These are phyloP conservation scores for Buddleja alternifolia DNA, from an alignment of 257 asterid genomes.

Conservation along the genomic window DNA sequence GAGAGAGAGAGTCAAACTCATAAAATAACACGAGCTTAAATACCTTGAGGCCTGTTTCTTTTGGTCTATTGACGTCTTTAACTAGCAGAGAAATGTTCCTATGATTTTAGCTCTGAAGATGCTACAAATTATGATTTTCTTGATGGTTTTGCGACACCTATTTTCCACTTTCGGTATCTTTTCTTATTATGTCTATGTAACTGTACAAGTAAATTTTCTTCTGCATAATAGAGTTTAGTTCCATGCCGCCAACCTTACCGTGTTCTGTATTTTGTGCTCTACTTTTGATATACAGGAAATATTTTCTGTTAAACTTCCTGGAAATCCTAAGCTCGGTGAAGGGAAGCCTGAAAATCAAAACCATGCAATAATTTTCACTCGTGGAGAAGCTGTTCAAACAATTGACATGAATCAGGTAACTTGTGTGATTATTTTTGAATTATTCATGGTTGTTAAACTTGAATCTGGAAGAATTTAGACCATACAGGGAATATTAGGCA, in stretches of 20 bases:
- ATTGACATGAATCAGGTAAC: constrained; percentile 97
- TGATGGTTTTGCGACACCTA: background rate
- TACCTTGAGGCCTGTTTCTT: background rate
- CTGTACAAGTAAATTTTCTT: constrained; percentile 8
- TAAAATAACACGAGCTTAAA: constrained; percentile 9
- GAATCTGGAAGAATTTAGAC: background rate
- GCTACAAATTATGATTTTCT: background rate
- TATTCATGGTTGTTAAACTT: background rate
- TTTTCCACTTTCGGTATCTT: background rate
- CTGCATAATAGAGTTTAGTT: background rate
- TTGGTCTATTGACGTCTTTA: background rate
- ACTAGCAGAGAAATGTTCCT: background rate
- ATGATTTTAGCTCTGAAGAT: background rate
- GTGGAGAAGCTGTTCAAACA: constrained; percentile 97
- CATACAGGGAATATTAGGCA: background rate
- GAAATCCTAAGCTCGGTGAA: constrained; percentile 99
- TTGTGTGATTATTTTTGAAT: constrained; percentile 20
- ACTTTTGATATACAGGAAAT: constrained; percentile 62
- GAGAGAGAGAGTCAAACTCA: background rate
- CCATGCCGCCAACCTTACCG: background rate
- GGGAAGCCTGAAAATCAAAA: constrained; percentile 99
- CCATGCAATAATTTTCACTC: constrained; percentile 94
- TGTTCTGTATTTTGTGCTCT: constrained; percentile 27
- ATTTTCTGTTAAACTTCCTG: constrained; percentile 94
- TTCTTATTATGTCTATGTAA: background rate